Base-by-base conservation (phyloP, 139 green algal species). In the Volvox reticuliferus region DNA sequence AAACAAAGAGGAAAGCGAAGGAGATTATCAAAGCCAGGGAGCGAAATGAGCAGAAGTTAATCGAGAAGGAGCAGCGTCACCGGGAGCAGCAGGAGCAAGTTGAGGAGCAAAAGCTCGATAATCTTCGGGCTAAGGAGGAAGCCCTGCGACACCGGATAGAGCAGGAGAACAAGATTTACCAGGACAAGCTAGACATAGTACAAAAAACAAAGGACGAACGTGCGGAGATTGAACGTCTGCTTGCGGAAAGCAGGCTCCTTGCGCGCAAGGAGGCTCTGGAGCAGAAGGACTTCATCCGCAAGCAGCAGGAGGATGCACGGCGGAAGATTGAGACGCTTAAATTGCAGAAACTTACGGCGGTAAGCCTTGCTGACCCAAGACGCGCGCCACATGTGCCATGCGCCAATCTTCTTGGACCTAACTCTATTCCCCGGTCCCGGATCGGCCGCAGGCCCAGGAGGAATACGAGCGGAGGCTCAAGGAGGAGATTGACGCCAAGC, bases 401-500 rank as follows among this genome's bases (percentile, higher is more conserved):
- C 79, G 37, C 37, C 20, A 35, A 22, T 26, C 19, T 13, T 20
- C 65, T 73, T 73, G 65, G 44, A 9, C 44, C 44, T 9, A 55
- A 73, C 21, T 73, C 65, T 24, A 12, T 73, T 73, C 16, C 2
- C 65, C 65, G 21, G 65, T 28, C 9, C 44, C 9, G 44, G 21
- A 16, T 69, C 44, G 36, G 6, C n/a, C 35, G 85, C 93, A 97
- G 94, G 94, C 92, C 12, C 94, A 96, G 89, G 93, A 94, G 30
- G 96, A 97, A 33, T 97, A 97, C 80, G 94, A 96, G 87, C 87
- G 92, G 80, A 89, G 95, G 21, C 86, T 97, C 6, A 91, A 93
- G 36, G 93, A 96, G 86, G 95, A 97, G 86, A 90, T 96, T 33
- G 92, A 97, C 36, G 90, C 92, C 18, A 97, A 96, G 75, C 16